Evolutionary conservation across 2,329 filamentous ascomycete genomes (phyloP).

Genomic region (Catunica adiposa): DNA sequence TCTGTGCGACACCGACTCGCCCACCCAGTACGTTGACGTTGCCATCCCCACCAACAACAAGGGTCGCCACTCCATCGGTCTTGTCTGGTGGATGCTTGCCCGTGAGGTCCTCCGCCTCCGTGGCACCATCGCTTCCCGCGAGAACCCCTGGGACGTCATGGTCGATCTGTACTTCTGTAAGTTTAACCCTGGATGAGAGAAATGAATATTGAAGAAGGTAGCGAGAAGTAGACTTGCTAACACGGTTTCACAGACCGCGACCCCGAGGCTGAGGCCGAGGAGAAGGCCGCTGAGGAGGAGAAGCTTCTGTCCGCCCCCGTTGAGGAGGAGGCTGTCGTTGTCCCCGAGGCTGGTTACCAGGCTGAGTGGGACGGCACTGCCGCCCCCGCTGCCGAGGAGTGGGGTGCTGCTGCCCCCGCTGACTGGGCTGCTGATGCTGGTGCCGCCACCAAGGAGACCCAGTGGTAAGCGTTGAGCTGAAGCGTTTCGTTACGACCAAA

Average conservation of each 20-base stretch:
- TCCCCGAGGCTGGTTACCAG: conserved; percentile 63
- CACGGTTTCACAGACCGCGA: conserved; percentile 54
- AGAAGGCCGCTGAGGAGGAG: conserved; percentile 93
- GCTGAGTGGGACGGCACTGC: conserved; percentile 79
- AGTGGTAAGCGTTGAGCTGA: conserved; percentile 29
- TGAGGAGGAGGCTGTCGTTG: conserved; percentile 56
- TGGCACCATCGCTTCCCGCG: conserved; percentile 87
- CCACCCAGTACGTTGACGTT: conserved; percentile 98
- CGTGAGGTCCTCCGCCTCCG: conserved; percentile 98
- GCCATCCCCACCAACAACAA: conserved; percentile 99
- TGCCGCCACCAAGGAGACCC: conserved; percentile 35
- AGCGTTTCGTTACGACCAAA: conserved; percentile 13
- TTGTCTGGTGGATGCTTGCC: conserved; percentile 98
- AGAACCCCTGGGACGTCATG: conserved; percentile 98
- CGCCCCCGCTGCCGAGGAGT: conserved; percentile 45
- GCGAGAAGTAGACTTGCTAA: neutral
- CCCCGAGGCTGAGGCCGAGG: conserved; percentile 98
- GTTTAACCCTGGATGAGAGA: conserved; percentile 19
- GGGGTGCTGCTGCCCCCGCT: conserved; percentile 49
- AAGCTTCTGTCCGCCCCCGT: conserved; percentile 50
- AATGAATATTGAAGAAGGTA: neutral
- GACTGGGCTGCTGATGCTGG: conserved; percentile 49
- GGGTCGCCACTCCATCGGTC: conserved; percentile 96
- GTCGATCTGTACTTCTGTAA: conserved; percentile 98
- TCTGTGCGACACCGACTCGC: conserved; percentile 97